phyloP scores from a whole-genome alignment of 306 rosid species.

The Pterocarpus santalinus region DNA sequence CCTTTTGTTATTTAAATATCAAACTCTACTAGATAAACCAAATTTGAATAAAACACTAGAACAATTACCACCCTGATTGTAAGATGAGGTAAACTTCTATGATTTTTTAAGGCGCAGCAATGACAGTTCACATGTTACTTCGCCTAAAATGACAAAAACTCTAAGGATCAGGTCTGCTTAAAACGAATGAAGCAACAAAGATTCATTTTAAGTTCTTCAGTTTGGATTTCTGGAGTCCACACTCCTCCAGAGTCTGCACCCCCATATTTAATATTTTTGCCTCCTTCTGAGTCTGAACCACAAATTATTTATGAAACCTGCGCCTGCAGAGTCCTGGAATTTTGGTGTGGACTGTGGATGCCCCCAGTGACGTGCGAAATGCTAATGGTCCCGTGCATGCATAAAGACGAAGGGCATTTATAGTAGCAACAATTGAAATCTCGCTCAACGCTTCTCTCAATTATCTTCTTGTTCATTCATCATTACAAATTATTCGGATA shows the following conservation, averaged over 20 bases:
- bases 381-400: not conserved
- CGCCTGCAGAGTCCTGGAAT: not conserved
- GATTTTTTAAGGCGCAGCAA: not conserved
- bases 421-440: not conserved
- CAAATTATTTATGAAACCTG: constrained; percentile 2
- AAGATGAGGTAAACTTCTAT: not conserved
- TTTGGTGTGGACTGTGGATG: too few species aligned
- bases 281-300: not conserved
- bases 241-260: not conserved
- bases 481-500: too few species aligned
- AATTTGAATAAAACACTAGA: not conserved
- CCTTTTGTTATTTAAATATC: too few species aligned
- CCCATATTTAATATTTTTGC: not conserved
- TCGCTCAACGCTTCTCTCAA: not conserved
- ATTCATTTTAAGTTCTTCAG: not conserved
- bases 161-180: not conserved
- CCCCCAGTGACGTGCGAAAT: too few species aligned
- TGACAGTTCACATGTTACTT: not conserved
- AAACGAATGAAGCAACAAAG: not conserved
- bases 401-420: not conserved
- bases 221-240: not conserved
- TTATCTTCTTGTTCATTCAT: not conserved
- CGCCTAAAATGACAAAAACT: not conserved
- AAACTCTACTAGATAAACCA: not conserved
- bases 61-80: not conserved